Conservation (phyloP, 148 eudicot species). For the Limonium bicolor region DNA sequence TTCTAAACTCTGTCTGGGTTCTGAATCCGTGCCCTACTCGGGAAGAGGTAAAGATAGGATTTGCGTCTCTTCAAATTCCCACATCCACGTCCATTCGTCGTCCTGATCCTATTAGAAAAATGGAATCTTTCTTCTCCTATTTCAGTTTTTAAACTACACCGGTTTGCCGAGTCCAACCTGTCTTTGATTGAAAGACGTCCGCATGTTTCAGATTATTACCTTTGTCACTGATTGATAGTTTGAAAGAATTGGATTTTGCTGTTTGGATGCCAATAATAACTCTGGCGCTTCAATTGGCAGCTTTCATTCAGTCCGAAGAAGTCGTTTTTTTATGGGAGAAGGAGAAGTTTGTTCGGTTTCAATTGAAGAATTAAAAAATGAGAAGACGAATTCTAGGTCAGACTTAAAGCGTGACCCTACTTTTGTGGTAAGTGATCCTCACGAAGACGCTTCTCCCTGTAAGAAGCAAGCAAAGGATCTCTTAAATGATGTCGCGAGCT, state of each 20-base stretch:
- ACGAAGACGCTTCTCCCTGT: constrained; percentile 10
- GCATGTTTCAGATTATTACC: too few species aligned
- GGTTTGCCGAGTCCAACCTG: not conserved
- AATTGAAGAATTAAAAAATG: constrained; percentile 16
- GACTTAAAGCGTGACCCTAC: constrained; percentile 38
- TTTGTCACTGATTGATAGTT: not conserved
- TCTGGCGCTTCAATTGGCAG: not conserved
- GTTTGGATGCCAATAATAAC: not conserved
- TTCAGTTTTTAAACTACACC: not conserved
- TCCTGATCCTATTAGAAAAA: not conserved
- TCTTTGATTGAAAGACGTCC: too few species aligned
- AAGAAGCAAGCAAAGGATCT: constrained; percentile 24
- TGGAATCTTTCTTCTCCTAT: not conserved
- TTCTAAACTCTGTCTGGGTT: not conserved
- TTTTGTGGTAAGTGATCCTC: constrained; percentile 17
- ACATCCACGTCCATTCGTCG: too few species aligned
- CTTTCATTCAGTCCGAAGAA: not conserved
- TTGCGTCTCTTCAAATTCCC: too few species aligned
- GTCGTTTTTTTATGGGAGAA: constrained; percentile 28
- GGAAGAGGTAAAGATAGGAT: not conserved
- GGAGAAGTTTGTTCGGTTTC: constrained; percentile 27
- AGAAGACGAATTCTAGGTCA: constrained; percentile 3
- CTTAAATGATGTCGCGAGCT: constrained; percentile 41
- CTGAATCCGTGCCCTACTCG: not conserved
- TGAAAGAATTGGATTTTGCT: not conserved